phyloP scores from a whole-genome alignment of 1,284 basidiomycete genomes.

The Pascua sp. region DNA sequence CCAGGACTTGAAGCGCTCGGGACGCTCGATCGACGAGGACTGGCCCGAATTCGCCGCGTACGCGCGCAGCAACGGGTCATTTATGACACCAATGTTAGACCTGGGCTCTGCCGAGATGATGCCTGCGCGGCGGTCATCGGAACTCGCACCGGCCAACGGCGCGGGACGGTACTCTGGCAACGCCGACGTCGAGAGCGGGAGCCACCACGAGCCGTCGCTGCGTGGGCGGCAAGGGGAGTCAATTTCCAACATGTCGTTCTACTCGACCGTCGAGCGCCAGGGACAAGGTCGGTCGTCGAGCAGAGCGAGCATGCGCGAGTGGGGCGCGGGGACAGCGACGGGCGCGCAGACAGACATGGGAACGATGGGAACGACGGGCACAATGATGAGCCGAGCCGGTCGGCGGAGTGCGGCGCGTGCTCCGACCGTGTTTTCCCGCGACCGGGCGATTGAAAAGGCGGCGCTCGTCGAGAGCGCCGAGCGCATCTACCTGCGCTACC shows the following conservation, averaged over 20 bases:
- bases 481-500: conserved; percentile 89
- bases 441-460: conserved; percentile 79
- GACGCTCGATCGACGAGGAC: conserved; percentile 84
- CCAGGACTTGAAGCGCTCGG: conserved; percentile 83
- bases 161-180: background rate
- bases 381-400: background rate
- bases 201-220: background rate
- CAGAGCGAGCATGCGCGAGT: conserved; percentile 7
- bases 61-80: conserved; percentile 56
- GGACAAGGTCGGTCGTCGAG: conserved; percentile 1
- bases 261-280: background rate
- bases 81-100: conserved; percentile 68
- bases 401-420: conserved; percentile 51
- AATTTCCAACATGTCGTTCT: background rate
- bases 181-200: background rate
- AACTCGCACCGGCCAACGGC: conserved; percentile 17
- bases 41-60: conserved; percentile 97
- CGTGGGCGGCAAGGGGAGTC: background rate
- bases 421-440: conserved; percentile 82
- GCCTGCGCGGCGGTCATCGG: conserved; percentile 14
- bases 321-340: background rate
- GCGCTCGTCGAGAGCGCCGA: conserved; percentile 91
- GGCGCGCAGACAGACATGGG: too few relatives aligned
- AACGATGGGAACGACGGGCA: too few relatives aligned
- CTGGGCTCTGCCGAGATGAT: conserved; percentile 13